These are phyloP conservation scores for Globisporangium splendens DNA, from an alignment of 352 stramenopile species.

Conservation along the genomic window DNA sequence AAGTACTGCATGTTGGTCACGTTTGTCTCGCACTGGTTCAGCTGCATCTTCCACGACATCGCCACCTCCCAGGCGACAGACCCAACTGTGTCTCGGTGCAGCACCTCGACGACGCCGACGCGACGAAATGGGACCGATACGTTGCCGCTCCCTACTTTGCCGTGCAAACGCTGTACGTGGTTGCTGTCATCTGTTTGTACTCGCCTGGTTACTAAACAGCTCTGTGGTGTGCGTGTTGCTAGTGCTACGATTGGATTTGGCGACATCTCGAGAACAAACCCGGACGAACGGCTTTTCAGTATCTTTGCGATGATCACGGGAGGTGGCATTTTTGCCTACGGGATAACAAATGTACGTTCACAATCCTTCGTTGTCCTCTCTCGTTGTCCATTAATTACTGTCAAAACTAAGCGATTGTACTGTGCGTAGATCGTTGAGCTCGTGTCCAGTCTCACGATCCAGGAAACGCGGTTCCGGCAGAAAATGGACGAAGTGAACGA, in stretches of 20 bases:
- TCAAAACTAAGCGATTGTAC: background rate
- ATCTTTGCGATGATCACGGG: conserved; percentile 74
- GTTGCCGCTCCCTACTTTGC: conserved; percentile 27
- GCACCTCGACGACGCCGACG: conserved; percentile 2
- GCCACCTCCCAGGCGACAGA: conserved; percentile 16
- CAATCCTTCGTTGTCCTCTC: no score
- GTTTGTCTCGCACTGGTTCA: conserved; percentile 81
- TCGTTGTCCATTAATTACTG: no score
- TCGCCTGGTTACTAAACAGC: background rate
- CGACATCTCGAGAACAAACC: conserved; percentile 50
- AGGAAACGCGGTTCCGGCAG: conserved; percentile 55
- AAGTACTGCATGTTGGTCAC: conserved; percentile 80
- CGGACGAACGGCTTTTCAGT: conserved; percentile 59
- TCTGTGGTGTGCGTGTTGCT: background rate
- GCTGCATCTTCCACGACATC: conserved; percentile 23
- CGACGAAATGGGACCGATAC: conserved; percentile 26
- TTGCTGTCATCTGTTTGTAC: background rate
- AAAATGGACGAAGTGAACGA: conserved; percentile 80
- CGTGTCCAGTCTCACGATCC: conserved; percentile 61
- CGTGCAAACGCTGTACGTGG: conserved; percentile 24
- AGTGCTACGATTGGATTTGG: conserved; percentile 79
- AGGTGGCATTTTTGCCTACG: conserved; percentile 81
- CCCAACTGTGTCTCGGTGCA: background rate
- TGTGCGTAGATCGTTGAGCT: conserved; percentile 17
- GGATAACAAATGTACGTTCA: conserved; percentile 68